Conservation (phyloP, 2,329 filamentous ascomycete species). For the Botrytis cinerea region DNA sequence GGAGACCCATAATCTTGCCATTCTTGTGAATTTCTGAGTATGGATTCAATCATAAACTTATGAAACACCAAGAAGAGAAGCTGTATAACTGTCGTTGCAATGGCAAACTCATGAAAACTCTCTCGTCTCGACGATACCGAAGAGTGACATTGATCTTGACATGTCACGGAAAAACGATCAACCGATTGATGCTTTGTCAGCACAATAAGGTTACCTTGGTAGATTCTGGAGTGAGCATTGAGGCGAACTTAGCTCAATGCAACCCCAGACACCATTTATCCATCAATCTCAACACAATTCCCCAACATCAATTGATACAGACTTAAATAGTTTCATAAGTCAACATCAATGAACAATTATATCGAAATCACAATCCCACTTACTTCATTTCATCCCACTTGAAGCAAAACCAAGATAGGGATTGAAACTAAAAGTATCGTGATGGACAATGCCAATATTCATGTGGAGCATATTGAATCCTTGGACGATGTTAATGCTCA, state of each 20-base stretch:
- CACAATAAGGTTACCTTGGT: neutral
- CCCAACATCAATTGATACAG: too few relatives aligned
- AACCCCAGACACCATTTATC: neutral
- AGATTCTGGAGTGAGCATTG: neutral
- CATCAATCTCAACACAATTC: neutral
- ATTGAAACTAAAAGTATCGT: neutral
- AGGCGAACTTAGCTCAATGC: neutral
- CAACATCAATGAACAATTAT: neutral
- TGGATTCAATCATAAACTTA: too few relatives aligned
- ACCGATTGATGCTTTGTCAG: constrained; percentile 1
- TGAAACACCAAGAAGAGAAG: too few relatives aligned
- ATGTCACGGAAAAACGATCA: constrained; percentile 9
- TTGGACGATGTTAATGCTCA: neutral
- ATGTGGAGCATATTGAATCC: constrained; percentile 11
- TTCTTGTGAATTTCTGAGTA: too few relatives aligned
- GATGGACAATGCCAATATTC: neutral
- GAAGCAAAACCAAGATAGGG: too few relatives aligned
- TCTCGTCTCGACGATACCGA: too few relatives aligned
- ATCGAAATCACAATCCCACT: neutral
- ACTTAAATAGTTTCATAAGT: neutral
- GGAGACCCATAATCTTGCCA: too few relatives aligned
- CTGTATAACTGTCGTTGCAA: too few relatives aligned
- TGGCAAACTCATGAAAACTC: too few relatives aligned
- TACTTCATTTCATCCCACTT: neutral
- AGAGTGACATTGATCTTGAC: neutral